Base-by-base conservation (phyloP, 2,329 filamentous ascomycete species). In the Escovopsis sp. region DNA sequence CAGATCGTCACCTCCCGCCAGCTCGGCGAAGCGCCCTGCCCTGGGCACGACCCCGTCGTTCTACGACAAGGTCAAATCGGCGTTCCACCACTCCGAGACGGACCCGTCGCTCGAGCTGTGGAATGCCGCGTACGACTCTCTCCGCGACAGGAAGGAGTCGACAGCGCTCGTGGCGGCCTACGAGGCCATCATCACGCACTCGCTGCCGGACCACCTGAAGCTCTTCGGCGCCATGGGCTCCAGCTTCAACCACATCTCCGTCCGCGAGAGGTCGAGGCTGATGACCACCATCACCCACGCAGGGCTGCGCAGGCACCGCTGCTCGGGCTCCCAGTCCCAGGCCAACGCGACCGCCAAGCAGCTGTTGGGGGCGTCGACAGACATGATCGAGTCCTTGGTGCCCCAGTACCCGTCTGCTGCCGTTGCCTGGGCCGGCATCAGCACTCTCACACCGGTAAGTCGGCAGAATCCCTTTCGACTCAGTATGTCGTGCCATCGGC, bases 391-490 rank as follows among this genome's bases (percentile, higher is more conserved):
- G 33, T 40, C 38, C 12, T 27, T 51, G 10, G 37, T 51, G 31
- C 36, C 45, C 4, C 41, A 43, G 1, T 51, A 56, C 30, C 45
- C 49, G 5, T 48, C 50, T 4, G 45, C 52, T 6, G 48, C 50
- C 8, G 39, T 58, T 4, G 54, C 55, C 17, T 59, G 54, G 55
- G 46, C 54, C 4, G 56, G 56, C 11, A 45, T 59, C 19, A 57
- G 53, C 40, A 55, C 52, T 15, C 37, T 59, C 36, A 59, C 56
- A 18, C 56, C 56, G 35, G 56, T 59, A 48, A 23, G 49, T 38
- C 19, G 5, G 11, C 6, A 23, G 14, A 14, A 7, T 29, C 5
- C 12, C 12, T 17, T 32, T 25, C 11, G 10, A 10, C 27, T 15
- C 4, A 15, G 5, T 17, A 36, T 2, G 15, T 23, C 13, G 18